Conservation (phyloP, 208 protist species). For the Acanthamoeba castellanii region DNA sequence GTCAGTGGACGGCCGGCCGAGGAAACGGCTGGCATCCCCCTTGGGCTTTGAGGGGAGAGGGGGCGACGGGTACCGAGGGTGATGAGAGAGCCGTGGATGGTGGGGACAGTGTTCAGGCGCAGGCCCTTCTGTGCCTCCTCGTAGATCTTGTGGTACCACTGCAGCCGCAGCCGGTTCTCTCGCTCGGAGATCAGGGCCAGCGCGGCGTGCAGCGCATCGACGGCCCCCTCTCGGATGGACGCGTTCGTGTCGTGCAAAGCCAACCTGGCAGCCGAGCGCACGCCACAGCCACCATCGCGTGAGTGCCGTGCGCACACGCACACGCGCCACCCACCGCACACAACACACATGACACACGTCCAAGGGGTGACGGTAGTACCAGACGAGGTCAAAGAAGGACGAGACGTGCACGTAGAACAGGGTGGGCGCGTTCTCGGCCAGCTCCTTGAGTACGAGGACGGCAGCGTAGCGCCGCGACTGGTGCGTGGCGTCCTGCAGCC, state of each 20-base stretch:
- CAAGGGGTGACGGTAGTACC: constrained; percentile 16
- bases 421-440: constrained; percentile 91
- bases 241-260: constrained; percentile 88
- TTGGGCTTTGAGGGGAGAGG: too few relatives aligned
- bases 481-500: constrained; percentile 84
- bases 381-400: constrained; percentile 89
- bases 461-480: constrained; percentile 81
- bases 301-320: too few relatives aligned
- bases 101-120: constrained; percentile 72
- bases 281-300: not conserved
- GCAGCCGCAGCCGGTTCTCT: constrained; percentile 82
- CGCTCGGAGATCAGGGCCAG: constrained; percentile 88
- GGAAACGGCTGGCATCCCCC: too few relatives aligned
- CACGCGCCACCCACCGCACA: too few relatives aligned
- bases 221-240: constrained; percentile 66
- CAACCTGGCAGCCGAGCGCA: too few relatives aligned
- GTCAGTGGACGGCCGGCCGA: too few relatives aligned
- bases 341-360: not conserved
- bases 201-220: constrained; percentile 85
- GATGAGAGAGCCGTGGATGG: constrained; percentile 88
- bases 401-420: constrained; percentile 90
- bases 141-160: constrained; percentile 90
- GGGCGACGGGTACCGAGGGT: constrained; percentile 71
- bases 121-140: constrained; percentile 87
- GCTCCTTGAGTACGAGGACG: constrained; percentile 89